Percentiles rank a stretch among this genome's conserved stretches.
These are phyloP conservation scores for Spirogloea muscicola DNA, from an alignment of 139 green algal species.

Conservation along the genomic window DNA sequence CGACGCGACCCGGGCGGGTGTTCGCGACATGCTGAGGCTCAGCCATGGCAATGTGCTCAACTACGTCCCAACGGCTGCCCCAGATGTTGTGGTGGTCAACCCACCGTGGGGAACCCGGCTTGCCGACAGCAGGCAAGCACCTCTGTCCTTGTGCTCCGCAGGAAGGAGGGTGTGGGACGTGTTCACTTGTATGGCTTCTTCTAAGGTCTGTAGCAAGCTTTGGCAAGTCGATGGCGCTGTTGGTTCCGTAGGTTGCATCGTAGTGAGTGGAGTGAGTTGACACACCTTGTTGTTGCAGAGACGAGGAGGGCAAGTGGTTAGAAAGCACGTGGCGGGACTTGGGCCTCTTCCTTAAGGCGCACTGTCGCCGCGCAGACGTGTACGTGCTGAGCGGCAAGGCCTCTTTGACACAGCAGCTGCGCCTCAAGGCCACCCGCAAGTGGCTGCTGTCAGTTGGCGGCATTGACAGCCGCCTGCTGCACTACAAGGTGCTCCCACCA, in stretches of 20 bases:
- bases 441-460: constrained; percentile 63
- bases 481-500: too few species aligned
- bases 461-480: constrained; percentile 61
- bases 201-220: too few species aligned
- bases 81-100: constrained; percentile 75
- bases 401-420: constrained; percentile 55
- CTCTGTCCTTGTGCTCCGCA: too few species aligned
- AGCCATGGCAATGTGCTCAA: constrained; percentile 19
- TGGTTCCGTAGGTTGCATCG: too few species aligned
- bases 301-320: constrained; percentile 30
- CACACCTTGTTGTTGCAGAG: too few species aligned
- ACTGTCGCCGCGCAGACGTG: constrained; percentile 46
- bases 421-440: constrained; percentile 57
- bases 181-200: too few species aligned
- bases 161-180: too few species aligned
- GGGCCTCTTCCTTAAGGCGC: constrained; percentile 57
- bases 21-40: neutral
- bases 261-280: too few species aligned
- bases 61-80: constrained; percentile 51
- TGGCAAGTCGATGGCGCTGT: too few species aligned
- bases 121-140: constrained; percentile 10
- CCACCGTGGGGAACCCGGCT: constrained; percentile 82
- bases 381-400: constrained; percentile 65
- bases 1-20: constrained; percentile 17
- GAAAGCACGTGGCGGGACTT: constrained; percentile 56